Evolutionary conservation across 352 stramenopile species (phyloP), one percentile per base, ranked within the genome.

Genomic region (Phytophthora brassicae): DNA sequence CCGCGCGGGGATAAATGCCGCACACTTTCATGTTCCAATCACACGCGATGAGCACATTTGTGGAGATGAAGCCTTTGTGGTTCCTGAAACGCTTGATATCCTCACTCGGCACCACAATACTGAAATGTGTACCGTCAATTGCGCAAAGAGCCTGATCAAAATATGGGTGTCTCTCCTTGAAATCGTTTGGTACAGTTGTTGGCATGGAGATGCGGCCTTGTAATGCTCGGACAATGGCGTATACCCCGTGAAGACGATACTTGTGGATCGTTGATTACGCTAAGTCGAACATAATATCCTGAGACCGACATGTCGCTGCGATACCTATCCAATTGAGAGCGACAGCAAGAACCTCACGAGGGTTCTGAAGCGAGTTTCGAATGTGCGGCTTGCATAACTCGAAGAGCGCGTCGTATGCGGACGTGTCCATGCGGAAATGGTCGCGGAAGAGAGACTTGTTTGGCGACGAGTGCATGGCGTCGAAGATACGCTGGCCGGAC

Each of bases 71-170:
- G 14, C 44, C 44, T 12, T 51, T 51, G 44, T 51, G 44, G 11
- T 51, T 51, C 3, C 44, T 23, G 24, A 39, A 51, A 20, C 44
- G 24, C 13, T 66, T 48, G 12, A 38, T n/a, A 28, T 56, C 59
- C 11, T 49, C 50, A 29, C 13, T 56, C 5, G 50, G 19, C 6
- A 66, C 58, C 29, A 55, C 45, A 1, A 65, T 3, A 16, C 38
- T 29, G 43, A 65, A 59, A 17, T 60, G 58, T 17, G 42, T 48
- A 12, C 42, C 58, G 35, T 60, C 58, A 17, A 66, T 60, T 14
- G 48, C 42, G 28, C 41, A 66, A 9, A 66, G 9, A 12, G 48
- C 58, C 43, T 66, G 58, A 38, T 54, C 35, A 41, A 59, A 66
- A 28, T 60, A 52, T 2, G 46, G 56, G 31, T 49, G 26, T 2